Evolutionary conservation across 768 basidiomycete genomes (phyloP).

Genomic region (Collybia mongolica): DNA sequence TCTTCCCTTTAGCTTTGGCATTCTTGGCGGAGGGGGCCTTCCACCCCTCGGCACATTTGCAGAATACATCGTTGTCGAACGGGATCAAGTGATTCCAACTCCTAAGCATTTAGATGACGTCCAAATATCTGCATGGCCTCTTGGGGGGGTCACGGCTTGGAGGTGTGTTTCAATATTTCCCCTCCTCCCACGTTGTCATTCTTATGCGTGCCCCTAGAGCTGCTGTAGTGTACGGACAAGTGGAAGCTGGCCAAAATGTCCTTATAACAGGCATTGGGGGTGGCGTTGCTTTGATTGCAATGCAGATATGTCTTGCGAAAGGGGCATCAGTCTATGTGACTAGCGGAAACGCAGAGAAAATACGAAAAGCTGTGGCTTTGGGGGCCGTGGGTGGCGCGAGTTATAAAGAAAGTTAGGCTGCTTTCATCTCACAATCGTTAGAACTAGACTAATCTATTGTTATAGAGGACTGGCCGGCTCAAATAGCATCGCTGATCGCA

Average conservation of each 20-base stretch:
- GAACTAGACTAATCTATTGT: neutral
- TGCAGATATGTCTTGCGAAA: conserved; percentile 73
- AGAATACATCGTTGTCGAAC: conserved; percentile 73
- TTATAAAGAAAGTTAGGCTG: conserved; percentile 62
- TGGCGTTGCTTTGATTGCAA: conserved; percentile 74
- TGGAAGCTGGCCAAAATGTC: conserved; percentile 64
- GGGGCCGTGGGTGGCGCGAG: conserved; percentile 79
- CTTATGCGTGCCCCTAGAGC: conserved; percentile 41
- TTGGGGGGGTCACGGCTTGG: conserved; percentile 82
- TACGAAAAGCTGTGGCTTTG: conserved; percentile 58
- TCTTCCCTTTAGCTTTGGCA: conserved; percentile 46
- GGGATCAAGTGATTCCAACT: conserved; percentile 62
- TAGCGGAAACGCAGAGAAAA: conserved; percentile 67
- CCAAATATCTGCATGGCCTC: conserved; percentile 74
- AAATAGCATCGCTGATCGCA: conserved; percentile 42
- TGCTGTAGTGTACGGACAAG: conserved; percentile 60
- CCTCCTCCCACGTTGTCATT: neutral
- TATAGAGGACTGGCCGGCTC: conserved; percentile 50
- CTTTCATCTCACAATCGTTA: neutral
- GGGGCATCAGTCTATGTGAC: conserved; percentile 86
- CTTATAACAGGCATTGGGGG: conserved; percentile 84
- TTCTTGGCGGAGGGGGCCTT: conserved; percentile 57
- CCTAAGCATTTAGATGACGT: conserved; percentile 69
- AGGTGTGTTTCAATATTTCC: conserved; percentile 45
- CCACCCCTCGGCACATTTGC: conserved; percentile 71